phyloP scores from a whole-genome alignment of 257 asterid genomes.

The Scutellaria barbata region DNA sequence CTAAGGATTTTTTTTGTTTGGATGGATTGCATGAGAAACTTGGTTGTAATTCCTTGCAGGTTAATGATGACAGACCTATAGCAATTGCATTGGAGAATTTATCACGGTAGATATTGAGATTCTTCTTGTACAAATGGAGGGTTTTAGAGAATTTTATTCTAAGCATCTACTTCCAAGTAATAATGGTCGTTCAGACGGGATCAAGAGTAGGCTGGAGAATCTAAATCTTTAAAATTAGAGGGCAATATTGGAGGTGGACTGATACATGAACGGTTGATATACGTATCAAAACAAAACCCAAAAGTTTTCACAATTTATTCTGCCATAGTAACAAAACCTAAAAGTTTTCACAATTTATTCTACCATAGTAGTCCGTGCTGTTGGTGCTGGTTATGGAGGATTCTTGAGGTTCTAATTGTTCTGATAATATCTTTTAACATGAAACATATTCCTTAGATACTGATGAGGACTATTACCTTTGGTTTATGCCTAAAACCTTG shows the following conservation, averaged over 20 bases:
- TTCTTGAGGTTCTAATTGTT: constrained; percentile 61
- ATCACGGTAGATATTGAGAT: too few relatives aligned
- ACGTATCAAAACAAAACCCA: constrained; percentile 58
- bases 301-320: constrained; percentile 63
- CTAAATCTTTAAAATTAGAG: constrained; percentile 64
- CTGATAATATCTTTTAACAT: background rate
- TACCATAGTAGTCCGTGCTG: constrained; percentile 70
- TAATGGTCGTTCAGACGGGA: too few relatives aligned
- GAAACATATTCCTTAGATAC: background rate
- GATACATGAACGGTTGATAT: constrained; percentile 57
- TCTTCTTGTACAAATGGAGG: too few relatives aligned
- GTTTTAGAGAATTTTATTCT: too few relatives aligned
- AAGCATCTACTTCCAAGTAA: too few relatives aligned
- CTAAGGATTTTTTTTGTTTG: too few relatives aligned
- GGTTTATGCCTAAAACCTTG: too few relatives aligned
- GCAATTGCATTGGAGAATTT: too few relatives aligned
- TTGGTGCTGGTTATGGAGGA: constrained; percentile 97
- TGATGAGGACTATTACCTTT: background rate
- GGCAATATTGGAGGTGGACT: constrained; percentile 92
- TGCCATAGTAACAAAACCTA: constrained; percentile 63
- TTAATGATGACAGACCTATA: too few relatives aligned
- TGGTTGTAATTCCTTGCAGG: too few relatives aligned
- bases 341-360: too few relatives aligned
- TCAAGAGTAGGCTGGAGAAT: constrained; percentile 73
- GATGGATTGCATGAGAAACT: too few relatives aligned